Conservation (phyloP, 345 rosid genomes). For the Eutrema heterophyllum region DNA sequence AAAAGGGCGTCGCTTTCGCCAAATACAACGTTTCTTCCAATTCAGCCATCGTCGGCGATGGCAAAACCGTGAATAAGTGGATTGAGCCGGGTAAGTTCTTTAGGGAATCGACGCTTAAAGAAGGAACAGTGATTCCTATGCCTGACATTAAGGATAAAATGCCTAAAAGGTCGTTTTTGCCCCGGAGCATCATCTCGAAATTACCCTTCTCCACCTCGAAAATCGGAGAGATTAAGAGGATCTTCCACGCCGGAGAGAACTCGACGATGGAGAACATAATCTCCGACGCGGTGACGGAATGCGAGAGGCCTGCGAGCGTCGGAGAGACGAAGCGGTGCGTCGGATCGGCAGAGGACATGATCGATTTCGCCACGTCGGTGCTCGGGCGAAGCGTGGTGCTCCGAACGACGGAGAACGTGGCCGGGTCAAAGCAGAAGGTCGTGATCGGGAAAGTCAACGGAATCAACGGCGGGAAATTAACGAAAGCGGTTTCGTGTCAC, state of each 20-base stretch:
- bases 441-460: slow-evolving; percentile 54
- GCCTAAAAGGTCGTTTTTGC: slow-evolving; percentile 86
- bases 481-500: slow-evolving; percentile 77
- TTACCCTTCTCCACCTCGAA: slow-evolving; percentile 54
- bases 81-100: slow-evolving; percentile 89
- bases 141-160: slow-evolving; percentile 81
- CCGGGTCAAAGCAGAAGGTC: slow-evolving; percentile 51
- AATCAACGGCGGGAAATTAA: slow-evolving; percentile 59
- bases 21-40: slow-evolving; percentile 33
- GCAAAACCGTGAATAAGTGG: slow-evolving; percentile 57
- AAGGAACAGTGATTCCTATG: slow-evolving; percentile 66
- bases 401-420: slow-evolving; percentile 48
- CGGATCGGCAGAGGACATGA: slow-evolving; percentile 71
- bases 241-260: slow-evolving; percentile 58
- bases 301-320: slow-evolving; percentile 59
- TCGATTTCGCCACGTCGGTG: slow-evolving; percentile 66
- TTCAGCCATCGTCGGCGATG: slow-evolving; percentile 18
- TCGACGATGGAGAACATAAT: slow-evolving; percentile 57
- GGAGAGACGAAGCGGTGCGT: slow-evolving; percentile 85
- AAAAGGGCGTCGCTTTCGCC: slow-evolving; percentile 40
- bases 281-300: slow-evolving; percentile 45
- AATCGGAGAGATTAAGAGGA: slow-evolving; percentile 37
- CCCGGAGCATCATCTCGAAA: slow-evolving; percentile 51
- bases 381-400: slow-evolving; percentile 51
- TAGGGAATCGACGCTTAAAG: slow-evolving; percentile 48